Conservation (phyloP, 2,329 filamentous ascomycete genomes). For the Fusarium hostae region DNA sequence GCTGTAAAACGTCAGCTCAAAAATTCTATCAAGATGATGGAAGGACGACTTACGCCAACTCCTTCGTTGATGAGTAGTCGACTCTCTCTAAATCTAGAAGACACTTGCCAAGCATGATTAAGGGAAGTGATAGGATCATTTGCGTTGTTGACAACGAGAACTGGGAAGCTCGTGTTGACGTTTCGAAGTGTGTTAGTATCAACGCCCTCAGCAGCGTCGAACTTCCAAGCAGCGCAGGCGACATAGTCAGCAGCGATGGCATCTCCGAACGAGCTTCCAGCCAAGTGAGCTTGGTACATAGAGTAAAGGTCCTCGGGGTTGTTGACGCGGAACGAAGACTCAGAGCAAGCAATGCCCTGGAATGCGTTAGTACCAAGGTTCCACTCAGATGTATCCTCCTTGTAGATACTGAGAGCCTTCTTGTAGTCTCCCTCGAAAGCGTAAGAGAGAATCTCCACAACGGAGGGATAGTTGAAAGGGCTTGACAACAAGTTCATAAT, state of each 20-base stretch:
- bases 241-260: slow-evolving; percentile 5
- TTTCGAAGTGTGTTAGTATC: slow-evolving; percentile 25
- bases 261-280: slow-evolving; percentile 31
- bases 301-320: slow-evolving; percentile 23
- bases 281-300: slow-evolving; percentile 10
- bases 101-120: slow-evolving; percentile 26
- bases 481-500: slow-evolving; percentile 18
- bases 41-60: slow-evolving; percentile 37
- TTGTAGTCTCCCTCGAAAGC: slow-evolving; percentile 16
- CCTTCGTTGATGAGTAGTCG: slow-evolving; percentile 37
- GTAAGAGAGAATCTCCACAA: slow-evolving; percentile 8
- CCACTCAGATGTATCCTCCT: slow-evolving; percentile 21
- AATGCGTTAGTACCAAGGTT: slow-evolving; percentile 20
- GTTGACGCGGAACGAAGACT: slow-evolving; percentile 22
- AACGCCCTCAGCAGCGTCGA: slow-evolving; percentile 25
- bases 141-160: slow-evolving; percentile 34
- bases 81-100: slow-evolving; percentile 31
- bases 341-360: slow-evolving; percentile 28
- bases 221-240: slow-evolving; percentile 25
- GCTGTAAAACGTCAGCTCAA: slow-evolving; percentile 8
- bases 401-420: slow-evolving; percentile 10
- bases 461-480: slow-evolving; percentile 4
- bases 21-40: no score
- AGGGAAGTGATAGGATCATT: slow-evolving; percentile 37
- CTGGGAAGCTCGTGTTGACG: slow-evolving; percentile 34